These are phyloP conservation scores for Spatholobus suberectus DNA, from an alignment of 306 rosid species.

Conservation along the genomic window DNA sequence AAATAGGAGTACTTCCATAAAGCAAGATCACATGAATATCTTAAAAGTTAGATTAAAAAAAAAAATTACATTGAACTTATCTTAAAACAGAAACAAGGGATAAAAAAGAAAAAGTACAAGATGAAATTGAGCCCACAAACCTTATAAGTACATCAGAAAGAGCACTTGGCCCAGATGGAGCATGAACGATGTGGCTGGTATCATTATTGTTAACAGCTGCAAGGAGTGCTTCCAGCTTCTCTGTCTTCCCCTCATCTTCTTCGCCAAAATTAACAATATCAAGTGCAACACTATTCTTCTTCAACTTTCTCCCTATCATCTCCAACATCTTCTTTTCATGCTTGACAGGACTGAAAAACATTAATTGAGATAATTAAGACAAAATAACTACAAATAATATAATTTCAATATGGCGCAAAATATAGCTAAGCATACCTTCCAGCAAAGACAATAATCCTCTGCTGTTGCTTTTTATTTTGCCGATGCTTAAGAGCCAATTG, in stretches of 20 bases:
- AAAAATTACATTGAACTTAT: not conserved
- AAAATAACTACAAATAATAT: conserved; percentile 16
- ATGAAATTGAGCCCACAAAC: conserved; percentile 47
- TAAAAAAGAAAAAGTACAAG: conserved; percentile 8
- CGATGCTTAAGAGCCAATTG: conserved; percentile 98
- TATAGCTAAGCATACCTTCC: conserved; percentile 70
- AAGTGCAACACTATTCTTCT: conserved; percentile 92
- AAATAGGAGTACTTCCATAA: conserved; percentile 83
- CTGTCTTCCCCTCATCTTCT: conserved; percentile 85
- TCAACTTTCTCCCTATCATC: conserved; percentile 84
- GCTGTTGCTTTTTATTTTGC: conserved; percentile 97
- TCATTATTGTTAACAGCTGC: conserved; percentile 84
- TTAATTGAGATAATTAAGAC: conserved; percentile 20
- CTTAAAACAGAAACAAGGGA: not conserved
- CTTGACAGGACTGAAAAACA: conserved; percentile 67
- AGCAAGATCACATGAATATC: conserved; percentile 12
- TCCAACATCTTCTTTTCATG: conserved; percentile 86
- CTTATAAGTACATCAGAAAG: conserved; percentile 65
- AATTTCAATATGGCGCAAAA: conserved; percentile 10
- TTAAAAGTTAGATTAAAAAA: conserved; percentile 8
- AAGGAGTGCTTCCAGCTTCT: conserved; percentile 87
- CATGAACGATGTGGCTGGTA: conserved; percentile 62
- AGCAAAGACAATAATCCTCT: conserved; percentile 88
- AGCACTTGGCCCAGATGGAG: conserved; percentile 55
- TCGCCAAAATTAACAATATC: conserved; percentile 92